Evolutionary conservation across 2,329 filamentous ascomycete species (phyloP), one percentile per base, ranked within the genome.

Genomic region (Cytospora leucostoma): DNA sequence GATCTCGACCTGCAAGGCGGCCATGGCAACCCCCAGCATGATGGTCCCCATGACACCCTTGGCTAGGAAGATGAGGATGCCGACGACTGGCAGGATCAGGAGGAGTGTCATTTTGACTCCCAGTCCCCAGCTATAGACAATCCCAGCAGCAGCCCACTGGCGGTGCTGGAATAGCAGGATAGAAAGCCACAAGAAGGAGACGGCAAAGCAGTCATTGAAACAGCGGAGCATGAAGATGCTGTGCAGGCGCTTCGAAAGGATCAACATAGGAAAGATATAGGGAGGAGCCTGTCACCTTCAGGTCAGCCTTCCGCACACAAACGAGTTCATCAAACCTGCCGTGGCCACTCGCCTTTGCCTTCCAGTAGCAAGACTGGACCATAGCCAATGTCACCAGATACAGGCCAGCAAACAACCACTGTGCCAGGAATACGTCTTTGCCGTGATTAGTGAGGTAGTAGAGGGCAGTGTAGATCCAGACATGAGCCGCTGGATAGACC

Each of bases 21-120:
- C 64, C 64, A 66, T 66, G 10, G 40, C 37, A 5, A 34, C 57
- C 10, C 62, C 37, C 15, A 63, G 52, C 17, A 55, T n/a, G n/a
- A 94, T 75, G 71, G 95, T 88, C 1, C 81, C 77, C 73, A 97
- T 93, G 50, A 94, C 79, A 0, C 92, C 92, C 62, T 88, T 78
- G 15, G 87, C 89, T 59, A 96, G 85, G 65, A 96, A 86, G 40
- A 96, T 81, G 38, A 96, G 78, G 10, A 92, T 75, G 0, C 86
- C 92, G 58, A 98, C 83, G 0, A 92, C 93, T 0, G 95, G 95
- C 50, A 96, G 83, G 8, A 88, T 85, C 49, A 99, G 82, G 50
- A 99, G 81, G 56, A 97, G 75, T 15, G 91, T 92, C 95, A 99
- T 99, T 79, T 99, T 99, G 70, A 95, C 86, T n/a, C 91, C 93